Evolutionary conservation across 495 filamentous ascomycete genomes (phyloP).

Genomic region (Neurospora tetraspora): DNA sequence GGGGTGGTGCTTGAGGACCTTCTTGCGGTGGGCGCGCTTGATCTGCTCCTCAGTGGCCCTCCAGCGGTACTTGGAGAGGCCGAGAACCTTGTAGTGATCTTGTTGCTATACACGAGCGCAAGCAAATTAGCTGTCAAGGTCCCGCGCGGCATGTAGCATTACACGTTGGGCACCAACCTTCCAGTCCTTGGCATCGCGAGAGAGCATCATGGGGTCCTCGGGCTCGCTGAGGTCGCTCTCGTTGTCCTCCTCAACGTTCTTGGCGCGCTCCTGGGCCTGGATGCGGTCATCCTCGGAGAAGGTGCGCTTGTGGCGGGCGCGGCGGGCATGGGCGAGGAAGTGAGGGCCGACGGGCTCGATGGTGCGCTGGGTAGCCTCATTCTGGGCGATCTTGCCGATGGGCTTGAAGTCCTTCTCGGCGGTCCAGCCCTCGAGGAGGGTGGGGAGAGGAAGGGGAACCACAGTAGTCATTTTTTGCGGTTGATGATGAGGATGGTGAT

Average conservation of each 20-base stretch:
- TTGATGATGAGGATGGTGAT: background rate
- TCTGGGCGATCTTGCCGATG: conserved; percentile 52
- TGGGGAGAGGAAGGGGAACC: conserved; percentile 51
- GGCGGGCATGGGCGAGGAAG: conserved; percentile 93
- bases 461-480: conserved; percentile 29
- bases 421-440: conserved; percentile 71
- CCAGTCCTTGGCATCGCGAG: conserved; percentile 96
- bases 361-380: conserved; percentile 61
- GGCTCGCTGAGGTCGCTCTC: conserved; percentile 82
- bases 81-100: conserved; percentile 97
- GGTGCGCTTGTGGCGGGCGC: conserved; percentile 91
- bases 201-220: conserved; percentile 83
- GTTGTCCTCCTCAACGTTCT: conserved; percentile 91
- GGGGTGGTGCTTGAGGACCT: conserved; percentile 96
- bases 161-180: conserved; percentile 50
- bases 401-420: conserved; percentile 88
- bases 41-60: conserved; percentile 94
- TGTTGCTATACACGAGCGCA: conserved; percentile 49
- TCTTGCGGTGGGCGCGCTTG: conserved; percentile 97
- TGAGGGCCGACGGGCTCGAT: conserved; percentile 94
- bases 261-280: conserved; percentile 85
- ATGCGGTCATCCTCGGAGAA: conserved; percentile 98
- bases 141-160: background rate
- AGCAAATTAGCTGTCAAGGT: conserved; percentile 13
- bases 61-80: conserved; percentile 82